phyloP scores from a whole-genome alignment of 768 basidiomycete genomes.

The Botryobasidium botryosum region DNA sequence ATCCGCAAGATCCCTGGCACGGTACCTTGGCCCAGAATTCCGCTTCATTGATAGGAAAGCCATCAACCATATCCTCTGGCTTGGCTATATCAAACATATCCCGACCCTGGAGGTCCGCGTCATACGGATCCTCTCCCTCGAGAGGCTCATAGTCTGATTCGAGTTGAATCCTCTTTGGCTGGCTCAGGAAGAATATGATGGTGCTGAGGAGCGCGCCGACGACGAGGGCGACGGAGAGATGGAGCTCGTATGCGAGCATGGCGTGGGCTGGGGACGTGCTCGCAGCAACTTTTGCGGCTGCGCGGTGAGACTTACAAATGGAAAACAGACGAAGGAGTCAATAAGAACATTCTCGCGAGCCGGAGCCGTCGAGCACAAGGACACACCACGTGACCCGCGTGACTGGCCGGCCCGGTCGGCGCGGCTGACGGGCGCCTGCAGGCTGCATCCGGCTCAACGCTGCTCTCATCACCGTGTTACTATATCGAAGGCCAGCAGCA shows the following conservation, averaged over 20 bases:
- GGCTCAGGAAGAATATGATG: constrained; percentile 25
- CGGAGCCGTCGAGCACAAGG: too few relatives aligned
- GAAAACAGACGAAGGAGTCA: too few relatives aligned
- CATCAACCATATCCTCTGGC: constrained; percentile 53
- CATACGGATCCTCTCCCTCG: constrained; percentile 6
- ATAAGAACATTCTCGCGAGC: too few relatives aligned
- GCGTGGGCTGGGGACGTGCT: too few relatives aligned
- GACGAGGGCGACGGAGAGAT: constrained; percentile 32
- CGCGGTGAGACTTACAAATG: too few relatives aligned
- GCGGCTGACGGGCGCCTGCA: too few relatives aligned
- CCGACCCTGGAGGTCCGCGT: constrained; percentile 16
- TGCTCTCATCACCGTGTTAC: too few relatives aligned
- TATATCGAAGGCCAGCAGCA: too few relatives aligned
- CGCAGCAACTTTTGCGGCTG: too few relatives aligned
- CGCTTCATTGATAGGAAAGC: constrained; percentile 43
- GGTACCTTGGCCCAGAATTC: constrained; percentile 43
- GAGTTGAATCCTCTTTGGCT: constrained; percentile 14
- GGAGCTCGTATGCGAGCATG: constrained; percentile 48
- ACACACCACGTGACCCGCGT: too few relatives aligned
- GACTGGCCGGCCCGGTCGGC: too few relatives aligned
- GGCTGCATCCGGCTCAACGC: too few relatives aligned
- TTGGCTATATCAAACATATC: constrained; percentile 60
- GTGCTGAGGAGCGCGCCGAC: constrained; percentile 30
- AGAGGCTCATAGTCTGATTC: constrained; percentile 11
- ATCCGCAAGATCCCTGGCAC: background rate